Conservation (phyloP, 1,284 basidiomycete species). For the Boletellus sp. region DNA sequence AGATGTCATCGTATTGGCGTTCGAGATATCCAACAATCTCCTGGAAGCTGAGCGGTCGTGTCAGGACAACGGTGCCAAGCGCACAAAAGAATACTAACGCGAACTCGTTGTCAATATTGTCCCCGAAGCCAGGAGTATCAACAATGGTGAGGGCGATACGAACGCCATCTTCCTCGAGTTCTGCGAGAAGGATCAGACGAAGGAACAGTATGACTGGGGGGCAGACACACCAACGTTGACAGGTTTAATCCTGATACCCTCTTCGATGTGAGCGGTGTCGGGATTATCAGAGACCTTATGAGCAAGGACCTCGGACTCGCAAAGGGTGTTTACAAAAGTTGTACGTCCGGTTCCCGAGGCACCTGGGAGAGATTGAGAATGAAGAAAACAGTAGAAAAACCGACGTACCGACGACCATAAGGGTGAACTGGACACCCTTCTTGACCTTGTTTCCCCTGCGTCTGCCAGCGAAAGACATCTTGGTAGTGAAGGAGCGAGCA, state of each 20-base stretch:
- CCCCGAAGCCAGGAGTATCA: constrained; percentile 98
- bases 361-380: constrained; percentile 47
- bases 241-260: constrained; percentile 94
- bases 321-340: constrained; percentile 97
- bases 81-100: constrained; percentile 58
- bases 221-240: constrained; percentile 81
- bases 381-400: background rate
- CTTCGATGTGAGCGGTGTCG: constrained; percentile 90
- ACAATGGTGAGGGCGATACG: constrained; percentile 97
- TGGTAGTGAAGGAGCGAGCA: constrained; percentile 30
- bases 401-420: constrained; percentile 87
- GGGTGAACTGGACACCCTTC: constrained; percentile 94
- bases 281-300: constrained; percentile 88
- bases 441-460: constrained; percentile 93
- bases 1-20: constrained; percentile 98
- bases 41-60: constrained; percentile 63
- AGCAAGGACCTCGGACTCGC: constrained; percentile 84
- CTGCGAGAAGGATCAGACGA: constrained; percentile 39
- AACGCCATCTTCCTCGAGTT: constrained; percentile 98
- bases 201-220: background rate
- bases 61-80: constrained; percentile 10
- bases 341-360: constrained; percentile 95
- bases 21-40: constrained; percentile 97
- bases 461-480: constrained; percentile 81
- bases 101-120: constrained; percentile 98